phyloP scores from a whole-genome alignment of 495 filamentous ascomycete species.

The Penicillium tannophilum region DNA sequence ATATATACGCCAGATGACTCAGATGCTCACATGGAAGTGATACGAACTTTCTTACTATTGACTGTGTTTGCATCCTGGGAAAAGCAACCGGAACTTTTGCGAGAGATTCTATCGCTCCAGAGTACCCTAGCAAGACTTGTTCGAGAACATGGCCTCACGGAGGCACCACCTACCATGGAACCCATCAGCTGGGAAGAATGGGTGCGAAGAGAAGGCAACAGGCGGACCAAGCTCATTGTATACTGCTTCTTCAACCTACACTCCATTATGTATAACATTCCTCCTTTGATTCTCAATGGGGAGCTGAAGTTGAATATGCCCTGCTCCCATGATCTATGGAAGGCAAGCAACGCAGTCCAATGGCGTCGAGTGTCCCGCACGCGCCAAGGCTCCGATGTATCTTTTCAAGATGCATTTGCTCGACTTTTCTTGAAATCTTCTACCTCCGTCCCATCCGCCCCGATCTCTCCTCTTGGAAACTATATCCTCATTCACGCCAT shows the following conservation, averaged over 20 bases:
- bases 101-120: slow-evolving; percentile 52
- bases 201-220: slow-evolving; percentile 50
- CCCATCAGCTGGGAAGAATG: slow-evolving; percentile 53
- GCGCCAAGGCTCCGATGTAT: slow-evolving; percentile 39
- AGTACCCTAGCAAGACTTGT: slow-evolving; percentile 53
- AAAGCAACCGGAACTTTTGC: slow-evolving; percentile 49
- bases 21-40: slow-evolving; percentile 54
- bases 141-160: slow-evolving; percentile 49
- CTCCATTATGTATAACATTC: slow-evolving; percentile 57
- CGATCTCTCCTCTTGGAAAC: slow-evolving; percentile 55
- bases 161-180: slow-evolving; percentile 33
- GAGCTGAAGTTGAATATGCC: slow-evolving; percentile 55
- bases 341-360: slow-evolving; percentile 46
- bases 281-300: slow-evolving; percentile 52
- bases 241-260: slow-evolving; percentile 60
- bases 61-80: slow-evolving; percentile 58
- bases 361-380: slow-evolving; percentile 46
- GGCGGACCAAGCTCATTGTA: slow-evolving; percentile 54
- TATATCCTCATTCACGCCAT: slow-evolving; percentile 58
- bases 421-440: slow-evolving; percentile 46
- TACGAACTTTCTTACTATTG: slow-evolving; percentile 49
- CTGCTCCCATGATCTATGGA: slow-evolving; percentile 54
- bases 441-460: slow-evolving; percentile 49
- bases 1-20: slow-evolving; percentile 47
- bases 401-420: slow-evolving; percentile 53